Conservation (phyloP, 2,329 filamentous ascomycete genomes). For the Aspergillus hiratsukae region DNA sequence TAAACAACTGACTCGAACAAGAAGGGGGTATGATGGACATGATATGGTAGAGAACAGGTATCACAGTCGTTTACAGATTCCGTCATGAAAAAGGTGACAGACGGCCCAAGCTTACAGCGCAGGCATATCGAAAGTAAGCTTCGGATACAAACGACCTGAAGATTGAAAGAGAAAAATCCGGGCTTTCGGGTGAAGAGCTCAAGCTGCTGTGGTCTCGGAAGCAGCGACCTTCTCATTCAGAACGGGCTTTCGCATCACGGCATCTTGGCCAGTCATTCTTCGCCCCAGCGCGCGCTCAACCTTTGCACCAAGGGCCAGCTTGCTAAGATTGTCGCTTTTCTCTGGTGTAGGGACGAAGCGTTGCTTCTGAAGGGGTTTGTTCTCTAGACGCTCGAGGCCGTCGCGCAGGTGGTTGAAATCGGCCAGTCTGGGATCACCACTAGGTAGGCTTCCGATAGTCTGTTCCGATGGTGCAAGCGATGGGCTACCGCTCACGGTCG, state of each 20-base stretch:
- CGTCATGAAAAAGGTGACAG: slow-evolving; percentile 3
- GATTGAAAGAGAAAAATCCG: not conserved
- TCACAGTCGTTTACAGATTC: slow-evolving; percentile 15
- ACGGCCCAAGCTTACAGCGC: not conserved
- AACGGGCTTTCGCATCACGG: slow-evolving; percentile 65
- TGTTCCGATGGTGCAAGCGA: slow-evolving; percentile 45
- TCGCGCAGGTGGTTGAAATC: slow-evolving; percentile 73
- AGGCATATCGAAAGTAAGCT: slow-evolving; percentile 14
- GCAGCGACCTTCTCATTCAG: slow-evolving; percentile 35
- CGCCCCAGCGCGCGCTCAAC: slow-evolving; percentile 81
- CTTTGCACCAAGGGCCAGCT: slow-evolving; percentile 84
- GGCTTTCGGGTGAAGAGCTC: slow-evolving; percentile 2
- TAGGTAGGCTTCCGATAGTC: slow-evolving; percentile 37
- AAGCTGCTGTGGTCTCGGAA: slow-evolving; percentile 18
- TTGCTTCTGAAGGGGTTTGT: slow-evolving; percentile 77
- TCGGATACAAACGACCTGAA: slow-evolving; percentile 6
- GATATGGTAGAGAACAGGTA: slow-evolving; percentile 12
- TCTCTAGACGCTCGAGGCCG: slow-evolving; percentile 81
- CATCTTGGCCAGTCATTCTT: slow-evolving; percentile 84
- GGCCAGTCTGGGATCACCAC: slow-evolving; percentile 50
- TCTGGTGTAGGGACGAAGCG: slow-evolving; percentile 73
- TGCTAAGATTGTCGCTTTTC: slow-evolving; percentile 77
- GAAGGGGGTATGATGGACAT: slow-evolving; percentile 17
- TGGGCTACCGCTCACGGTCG: slow-evolving; percentile 47
- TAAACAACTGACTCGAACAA: slow-evolving; percentile 6